phyloP scores from a whole-genome alignment of 257 asterid genomes.

The Nyctanthes arbortristis region DNA sequence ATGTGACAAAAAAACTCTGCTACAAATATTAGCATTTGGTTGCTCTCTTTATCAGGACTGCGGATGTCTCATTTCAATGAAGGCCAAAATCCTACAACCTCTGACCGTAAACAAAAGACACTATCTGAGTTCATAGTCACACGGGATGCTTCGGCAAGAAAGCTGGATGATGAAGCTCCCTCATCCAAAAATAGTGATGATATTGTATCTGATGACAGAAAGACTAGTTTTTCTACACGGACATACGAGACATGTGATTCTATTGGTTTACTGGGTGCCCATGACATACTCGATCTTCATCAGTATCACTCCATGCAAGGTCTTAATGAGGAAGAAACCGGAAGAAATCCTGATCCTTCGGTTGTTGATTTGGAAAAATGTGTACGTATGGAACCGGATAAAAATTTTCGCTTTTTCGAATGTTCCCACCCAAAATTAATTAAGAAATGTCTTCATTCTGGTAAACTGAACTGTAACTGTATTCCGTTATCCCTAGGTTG shows the following conservation, averaged over 20 bases:
- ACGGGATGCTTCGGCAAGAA: conserved; percentile 41
- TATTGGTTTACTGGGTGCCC: conserved; percentile 26
- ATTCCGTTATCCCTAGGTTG: conserved; percentile 33
- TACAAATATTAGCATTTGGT: conserved; percentile 8
- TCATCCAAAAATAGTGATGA: conserved; percentile 33
- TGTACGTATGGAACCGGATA: conserved; percentile 30
- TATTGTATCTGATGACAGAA: conserved; percentile 33
- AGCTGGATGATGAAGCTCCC: conserved; percentile 28
- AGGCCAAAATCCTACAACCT: conserved; percentile 45
- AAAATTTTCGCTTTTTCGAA: neutral
- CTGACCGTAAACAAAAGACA: conserved; percentile 84
- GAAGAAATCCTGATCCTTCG: conserved; percentile 25
- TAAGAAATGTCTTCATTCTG: conserved; percentile 10
- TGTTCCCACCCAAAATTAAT: too few relatives aligned
- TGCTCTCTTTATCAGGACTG: conserved; percentile 51
- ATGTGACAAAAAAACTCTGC: neutral
- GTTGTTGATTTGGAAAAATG: conserved; percentile 24
- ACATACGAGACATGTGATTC: conserved; percentile 36
- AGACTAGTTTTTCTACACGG: conserved; percentile 32
- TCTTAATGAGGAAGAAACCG: conserved; percentile 31
- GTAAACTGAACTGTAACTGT: neutral
- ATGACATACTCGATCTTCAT: conserved; percentile 36
- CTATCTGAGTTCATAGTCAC: conserved; percentile 58
- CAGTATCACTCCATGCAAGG: conserved; percentile 15
- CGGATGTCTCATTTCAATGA: conserved; percentile 84